Evolutionary conservation across 371 early-diverging fungal genomes (phyloP), one percentile per base, ranked within the genome.

Genomic region (Mucor irregularis): DNA sequence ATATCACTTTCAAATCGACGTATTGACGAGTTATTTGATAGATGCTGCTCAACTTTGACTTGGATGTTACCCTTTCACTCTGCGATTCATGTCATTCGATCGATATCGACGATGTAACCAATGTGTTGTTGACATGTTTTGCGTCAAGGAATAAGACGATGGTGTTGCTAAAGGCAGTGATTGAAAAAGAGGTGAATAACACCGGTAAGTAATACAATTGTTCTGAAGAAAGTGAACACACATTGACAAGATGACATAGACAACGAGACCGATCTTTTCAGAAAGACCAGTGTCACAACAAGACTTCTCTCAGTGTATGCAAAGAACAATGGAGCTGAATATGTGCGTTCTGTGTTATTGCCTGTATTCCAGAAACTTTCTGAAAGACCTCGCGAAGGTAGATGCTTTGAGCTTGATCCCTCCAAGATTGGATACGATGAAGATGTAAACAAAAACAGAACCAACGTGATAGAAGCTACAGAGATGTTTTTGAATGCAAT

Each of bases 241-340:
- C n/a, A n/a, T n/a, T n/a, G n/a, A n/a, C n/a, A n/a, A n/a, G n/a
- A n/a, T n/a, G n/a, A n/a, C n/a, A 64, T 67, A 52, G 93, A 91
- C 48, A 78, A 83, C 35, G 88, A 91, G 26, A 76, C 92, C 2
- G 90, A 92, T 61, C 61, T 97, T 45, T 95, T 97, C 82, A 83
- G 97, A 30, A 79, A 91, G 45, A 95, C 95, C 65, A 88, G 90
- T 48, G 85, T 96, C 64, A 90, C 94, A 0, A 94, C 94, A 2
- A 78, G 91, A 13, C 68, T 97, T n/a, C 71, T 97, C 48, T 87
- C 92, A 0, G 79, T 84, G 16, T 91, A 84, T 60, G 89, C 91
- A 24, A 89, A 89, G 64, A 67, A 71, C 9, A 74, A 90, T 24
- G 95, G 95, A 5, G 71, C 81, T 4, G 88, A 86, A 16, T 97